Conservation (phyloP, 1,139 yeast genomes). For the Pneumocystis wakefieldiae region DNA sequence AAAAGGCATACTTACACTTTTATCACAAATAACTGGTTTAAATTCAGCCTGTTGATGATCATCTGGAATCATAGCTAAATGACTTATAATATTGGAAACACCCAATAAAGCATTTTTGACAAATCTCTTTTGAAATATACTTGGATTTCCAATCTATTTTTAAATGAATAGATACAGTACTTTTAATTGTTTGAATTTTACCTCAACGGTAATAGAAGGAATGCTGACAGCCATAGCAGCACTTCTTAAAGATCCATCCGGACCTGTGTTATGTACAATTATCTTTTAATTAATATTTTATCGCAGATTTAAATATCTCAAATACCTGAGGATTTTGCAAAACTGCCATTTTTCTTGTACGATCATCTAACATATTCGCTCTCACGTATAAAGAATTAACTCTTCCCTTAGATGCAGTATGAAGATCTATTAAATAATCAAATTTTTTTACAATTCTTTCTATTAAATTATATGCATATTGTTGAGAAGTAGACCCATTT, state of each 20-base stretch:
- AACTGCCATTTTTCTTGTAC: slow-evolving; percentile 1
- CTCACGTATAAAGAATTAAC: neutral
- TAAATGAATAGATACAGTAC: neutral
- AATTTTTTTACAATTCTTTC: neutral
- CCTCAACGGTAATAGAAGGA: neutral
- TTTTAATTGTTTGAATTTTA: neutral
- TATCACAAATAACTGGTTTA: neutral
- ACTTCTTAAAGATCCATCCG: neutral
- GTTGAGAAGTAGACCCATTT: neutral
- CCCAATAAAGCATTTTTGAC: neutral
- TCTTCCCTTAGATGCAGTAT: neutral
- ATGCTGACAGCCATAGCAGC: neutral
- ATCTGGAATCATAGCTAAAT: neutral
- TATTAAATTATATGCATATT: neutral
- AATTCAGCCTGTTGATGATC: neutral
- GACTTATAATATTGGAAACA: neutral
- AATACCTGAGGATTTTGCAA: neutral
- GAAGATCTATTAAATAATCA: neutral
- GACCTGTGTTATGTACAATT: neutral
- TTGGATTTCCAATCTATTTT: neutral
- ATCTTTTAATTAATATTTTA: neutral
- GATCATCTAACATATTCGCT: neutral
- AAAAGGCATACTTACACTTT: neutral
- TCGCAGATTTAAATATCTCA: neutral
- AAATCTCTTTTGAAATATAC: neutral